phyloP scores from a whole-genome alignment of 805 yeast species.

The Ogataea degrootiae region DNA sequence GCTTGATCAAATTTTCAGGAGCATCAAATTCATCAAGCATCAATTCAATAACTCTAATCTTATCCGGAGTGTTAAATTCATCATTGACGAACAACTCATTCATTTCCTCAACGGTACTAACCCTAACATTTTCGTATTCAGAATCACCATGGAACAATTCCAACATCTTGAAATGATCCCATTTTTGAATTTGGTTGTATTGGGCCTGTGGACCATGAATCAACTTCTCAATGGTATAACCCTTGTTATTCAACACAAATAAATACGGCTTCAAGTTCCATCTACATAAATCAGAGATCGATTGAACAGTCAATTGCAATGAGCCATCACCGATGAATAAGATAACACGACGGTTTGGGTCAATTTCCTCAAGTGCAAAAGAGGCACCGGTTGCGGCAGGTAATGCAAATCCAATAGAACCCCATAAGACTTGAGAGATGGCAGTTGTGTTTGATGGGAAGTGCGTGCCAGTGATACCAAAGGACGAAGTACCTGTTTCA shows the following conservation, averaged over 20 bases:
- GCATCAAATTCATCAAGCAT: constrained; percentile 70
- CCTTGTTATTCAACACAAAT: constrained; percentile 66
- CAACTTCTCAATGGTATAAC: constrained; percentile 72
- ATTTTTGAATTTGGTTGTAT: constrained; percentile 63
- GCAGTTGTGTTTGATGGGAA: constrained; percentile 61
- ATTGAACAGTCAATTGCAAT: constrained; percentile 68
- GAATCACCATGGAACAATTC: constrained; percentile 55
- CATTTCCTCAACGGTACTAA: constrained; percentile 55
- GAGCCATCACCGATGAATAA: constrained; percentile 76
- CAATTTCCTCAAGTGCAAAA: constrained; percentile 61
- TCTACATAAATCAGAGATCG: constrained; percentile 64
- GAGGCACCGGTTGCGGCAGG: constrained; percentile 68
- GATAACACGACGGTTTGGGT: constrained; percentile 57
- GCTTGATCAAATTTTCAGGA: constrained; percentile 58
- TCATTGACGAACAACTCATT: constrained; percentile 42
- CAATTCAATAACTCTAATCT: constrained; percentile 62
- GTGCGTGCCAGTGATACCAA: constrained; percentile 62
- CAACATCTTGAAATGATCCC: constrained; percentile 59
- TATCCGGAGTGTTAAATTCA: constrained; percentile 49
- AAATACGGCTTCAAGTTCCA: constrained; percentile 65
- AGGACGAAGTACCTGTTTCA: constrained; percentile 74
- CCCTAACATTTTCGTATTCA: constrained; percentile 49
- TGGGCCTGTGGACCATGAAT: constrained; percentile 64
- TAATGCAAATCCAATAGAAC: constrained; percentile 67
- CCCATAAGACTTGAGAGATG: constrained; percentile 73